A percentile compares a stretch with the other conserved stretches of the same genome.
phyloP scores from a whole-genome alignment of 805 yeast genomes.

The Metschnikowia borealis region DNA sequence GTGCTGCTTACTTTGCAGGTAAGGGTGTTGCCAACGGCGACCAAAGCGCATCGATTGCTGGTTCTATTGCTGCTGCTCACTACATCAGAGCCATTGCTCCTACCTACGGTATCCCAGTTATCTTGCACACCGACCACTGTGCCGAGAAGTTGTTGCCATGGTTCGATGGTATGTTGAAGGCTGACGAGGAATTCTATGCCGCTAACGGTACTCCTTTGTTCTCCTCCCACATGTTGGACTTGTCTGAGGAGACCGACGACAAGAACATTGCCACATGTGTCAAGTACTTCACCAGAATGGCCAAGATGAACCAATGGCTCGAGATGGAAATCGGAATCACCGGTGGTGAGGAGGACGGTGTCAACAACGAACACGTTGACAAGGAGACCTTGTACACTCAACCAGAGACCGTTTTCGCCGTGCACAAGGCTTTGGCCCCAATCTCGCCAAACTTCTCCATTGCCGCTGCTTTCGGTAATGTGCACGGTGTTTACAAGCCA shows the following conservation, averaged over 20 bases:
- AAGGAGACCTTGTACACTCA: constrained; percentile 87
- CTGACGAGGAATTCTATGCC: constrained; percentile 90
- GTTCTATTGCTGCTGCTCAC: constrained; percentile 96
- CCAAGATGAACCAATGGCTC: constrained; percentile 94
- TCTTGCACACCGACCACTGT: constrained; percentile 98
- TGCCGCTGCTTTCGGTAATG: constrained; percentile 99
- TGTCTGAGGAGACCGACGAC: constrained; percentile 94
- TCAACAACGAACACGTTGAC: constrained; percentile 91
- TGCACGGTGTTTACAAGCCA: constrained; percentile 99
- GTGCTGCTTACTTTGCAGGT: constrained; percentile 99
- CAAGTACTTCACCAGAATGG: constrained; percentile 90
- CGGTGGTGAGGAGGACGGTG: constrained; percentile 99
- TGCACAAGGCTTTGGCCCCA: constrained; percentile 83
- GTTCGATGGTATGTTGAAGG: constrained; percentile 97
- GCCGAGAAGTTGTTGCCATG: constrained; percentile 97
- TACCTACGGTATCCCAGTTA: constrained; percentile 92
- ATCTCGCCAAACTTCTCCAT: constrained; percentile 97
- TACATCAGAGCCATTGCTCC: constrained; percentile 97
- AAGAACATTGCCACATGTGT: constrained; percentile 93
- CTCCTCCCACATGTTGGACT: constrained; percentile 98
- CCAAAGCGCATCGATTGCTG: constrained; percentile 92
- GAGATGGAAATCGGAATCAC: constrained; percentile 99
- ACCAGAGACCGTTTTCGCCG: constrained; percentile 91
- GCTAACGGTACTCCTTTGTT: constrained; percentile 89
- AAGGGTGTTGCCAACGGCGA: constrained; percentile 93